A percentile compares a stretch with the other conserved stretches of the same genome.
Evolutionary conservation across 177 flowering plant species (phyloP).

Genomic region (Tripterygium wilfordii): DNA sequence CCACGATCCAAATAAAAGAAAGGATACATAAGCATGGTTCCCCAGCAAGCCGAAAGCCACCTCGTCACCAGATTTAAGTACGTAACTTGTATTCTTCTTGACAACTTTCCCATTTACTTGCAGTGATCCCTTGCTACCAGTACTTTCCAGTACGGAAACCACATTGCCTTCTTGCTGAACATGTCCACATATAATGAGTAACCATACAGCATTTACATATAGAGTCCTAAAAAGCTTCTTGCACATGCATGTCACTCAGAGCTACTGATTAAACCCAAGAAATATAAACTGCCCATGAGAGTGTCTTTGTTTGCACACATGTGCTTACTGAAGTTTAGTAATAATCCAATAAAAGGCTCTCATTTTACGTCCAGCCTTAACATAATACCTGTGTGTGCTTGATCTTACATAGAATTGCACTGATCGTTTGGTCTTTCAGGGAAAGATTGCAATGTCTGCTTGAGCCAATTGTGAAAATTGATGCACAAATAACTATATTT

Average conservation of each 20-base stretch:
- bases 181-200: conserved; percentile 50
- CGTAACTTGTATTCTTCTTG: conserved; percentile 39
- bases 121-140: conserved; percentile 79
- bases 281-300: no score
- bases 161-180: conserved; percentile 58
- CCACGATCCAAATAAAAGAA: background rate
- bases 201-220: conserved; percentile 37
- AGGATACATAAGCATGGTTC: conserved; percentile 88
- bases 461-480: conserved; percentile 60
- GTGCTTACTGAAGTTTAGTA: no score
- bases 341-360: no score
- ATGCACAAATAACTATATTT: conserved; percentile 31
- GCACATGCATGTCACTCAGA: no score
- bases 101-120: conserved; percentile 59
- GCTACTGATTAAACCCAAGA: no score
- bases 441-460: conserved; percentile 43
- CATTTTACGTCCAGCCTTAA: no score
- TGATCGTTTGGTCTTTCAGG: conserved; percentile 50
- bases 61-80: conserved; percentile 85
- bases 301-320: no score
- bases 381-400: conserved; percentile 68
- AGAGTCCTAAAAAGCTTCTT: no score
- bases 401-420: conserved; percentile 51
- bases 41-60: conserved; percentile 51
- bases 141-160: conserved; percentile 64